Base-by-base conservation (phyloP, 345 rosid species). In the Aquilaria sinensis region DNA sequence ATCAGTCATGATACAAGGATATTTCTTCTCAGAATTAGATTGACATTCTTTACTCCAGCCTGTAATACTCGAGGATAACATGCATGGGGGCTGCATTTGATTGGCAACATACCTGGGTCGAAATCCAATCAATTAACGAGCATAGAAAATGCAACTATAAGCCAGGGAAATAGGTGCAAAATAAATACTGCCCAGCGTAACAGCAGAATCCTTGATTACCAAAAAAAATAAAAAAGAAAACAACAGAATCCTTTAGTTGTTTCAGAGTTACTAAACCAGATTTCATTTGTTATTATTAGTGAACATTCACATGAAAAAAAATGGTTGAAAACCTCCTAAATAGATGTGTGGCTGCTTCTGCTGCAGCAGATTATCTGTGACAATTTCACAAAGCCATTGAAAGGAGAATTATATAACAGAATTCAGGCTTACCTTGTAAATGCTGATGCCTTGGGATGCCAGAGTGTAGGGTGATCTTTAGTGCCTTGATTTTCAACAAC, bases 361-460 rank as follows among this genome's bases (percentile, higher is more conserved):
- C 43, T 37, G 43, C 23, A 23, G 23, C 23, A 23, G 23, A 23
- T 37, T 37, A 37, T 37, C 43, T 37, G 43, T 37, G 43, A 37
- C 43, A 37, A 37, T 37, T 37, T 37, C 43, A 3, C 43, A 37
- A 5, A 37, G 7, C 43, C 5, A 37, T 37, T 9, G 8, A 37
- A 37, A 37, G 8, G 43, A 37, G 43, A 37, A 5, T 23, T 23
- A 23, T 23, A 23, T 37, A 62, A 14, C 4, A 16, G 54, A 67
- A 64, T 30, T 56, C 41, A 60, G 56, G 70, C 88, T 74, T 67
- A 85, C 97, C 87, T 74, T 5, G 92, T 75, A 71, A 93, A 93
- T 67, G 98, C 97, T 0, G 97, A 93, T 75, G 90, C 84, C 81
- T 76, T 76, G 50, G 97, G 89, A 52, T 83, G 97, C 75, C 78